phyloP scores from a whole-genome alignment of 345 rosid genomes.

The Acer yangbiense region DNA sequence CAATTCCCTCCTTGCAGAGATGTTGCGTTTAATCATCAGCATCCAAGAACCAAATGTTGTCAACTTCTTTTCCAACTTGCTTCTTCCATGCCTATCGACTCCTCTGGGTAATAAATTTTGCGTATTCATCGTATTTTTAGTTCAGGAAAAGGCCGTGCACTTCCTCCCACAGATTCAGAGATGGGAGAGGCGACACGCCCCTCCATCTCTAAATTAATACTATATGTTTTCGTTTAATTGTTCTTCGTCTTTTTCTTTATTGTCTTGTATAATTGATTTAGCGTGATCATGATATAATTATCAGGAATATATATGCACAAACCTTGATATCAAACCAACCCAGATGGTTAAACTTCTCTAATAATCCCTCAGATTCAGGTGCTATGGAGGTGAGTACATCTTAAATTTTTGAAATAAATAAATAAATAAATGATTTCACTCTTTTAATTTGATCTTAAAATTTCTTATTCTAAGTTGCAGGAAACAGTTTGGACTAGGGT shows the following conservation, averaged over 20 bases:
- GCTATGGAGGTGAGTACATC: conserved; percentile 45
- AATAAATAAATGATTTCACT: neutral
- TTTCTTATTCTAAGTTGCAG: conserved; percentile 32
- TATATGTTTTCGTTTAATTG: no score
- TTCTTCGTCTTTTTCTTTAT: neutral
- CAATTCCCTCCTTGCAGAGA: conserved; percentile 70
- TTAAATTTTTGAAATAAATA: no score
- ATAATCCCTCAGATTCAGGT: conserved; percentile 42
- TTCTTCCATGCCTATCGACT: conserved; percentile 61
- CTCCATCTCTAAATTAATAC: no score
- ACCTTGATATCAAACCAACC: conserved; percentile 69
- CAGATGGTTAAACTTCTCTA: conserved; percentile 65
- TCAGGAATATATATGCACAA: conserved; percentile 61
- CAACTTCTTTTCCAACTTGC: conserved; percentile 69
- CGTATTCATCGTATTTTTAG: no score
- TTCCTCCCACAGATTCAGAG: no score
- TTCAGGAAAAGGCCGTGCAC: no score
- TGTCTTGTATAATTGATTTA: no score
- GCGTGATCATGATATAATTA: neutral
- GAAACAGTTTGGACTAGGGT: conserved; percentile 76
- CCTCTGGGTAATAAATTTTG: conserved; percentile 47
- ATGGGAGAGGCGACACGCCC: no score
- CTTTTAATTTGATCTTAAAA: neutral
- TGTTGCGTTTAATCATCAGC: conserved; percentile 50
- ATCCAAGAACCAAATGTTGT: conserved; percentile 67